Base-by-base conservation (phyloP, 2,329 filamentous ascomycete species). In the Thermochaetoides dissita region DNA sequence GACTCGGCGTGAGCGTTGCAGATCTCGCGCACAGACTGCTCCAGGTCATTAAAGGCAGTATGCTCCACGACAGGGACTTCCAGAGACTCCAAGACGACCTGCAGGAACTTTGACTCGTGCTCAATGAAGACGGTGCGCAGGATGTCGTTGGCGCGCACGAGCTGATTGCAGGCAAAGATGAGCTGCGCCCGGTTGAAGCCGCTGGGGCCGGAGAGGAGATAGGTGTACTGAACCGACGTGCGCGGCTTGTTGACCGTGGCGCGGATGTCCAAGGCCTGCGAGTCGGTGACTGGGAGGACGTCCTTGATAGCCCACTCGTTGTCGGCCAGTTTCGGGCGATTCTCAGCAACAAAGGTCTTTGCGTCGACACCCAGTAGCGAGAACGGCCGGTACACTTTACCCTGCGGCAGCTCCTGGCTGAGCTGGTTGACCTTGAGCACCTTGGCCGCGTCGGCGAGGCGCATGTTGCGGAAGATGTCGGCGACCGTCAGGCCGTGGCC, bases 201-300 rank as follows among this genome's bases (percentile, higher is more conserved):
- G 28, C 28, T 31, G 11, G 73, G 65, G 41, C 10, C 37, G 7
- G 82, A 69, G 56, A 74, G 74, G 56, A 83, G 73, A 46, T 78
- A 64, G 44, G 76, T 76, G 53, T 83, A 81, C 12, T 76, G 72
- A 1, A 74, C 58, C 0, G 76, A 80, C 49, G 72, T 79, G 2
- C 76, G 68, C 3, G 55, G 55, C 4, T 42, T 35, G 3, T 42
- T 11, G 2, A 51, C 24, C 6, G 46, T 49, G 8, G 41, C 47
- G 3, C 32, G 32, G 40, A 53, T 31, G 6, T 51, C 49, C 10
- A 51, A 42, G 1, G 37, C 40, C 35, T 53, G 51, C 7, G 51
- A 49, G 39, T 52, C 51, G 1, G 51, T 53, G 8, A 45, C 47
- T 2, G 49, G 50, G 11, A 48, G 43, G 11, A 50, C 47, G 30